Conservation (phyloP, 2,329 filamentous ascomycete species). For the Cordyceps cateniannulata region DNA sequence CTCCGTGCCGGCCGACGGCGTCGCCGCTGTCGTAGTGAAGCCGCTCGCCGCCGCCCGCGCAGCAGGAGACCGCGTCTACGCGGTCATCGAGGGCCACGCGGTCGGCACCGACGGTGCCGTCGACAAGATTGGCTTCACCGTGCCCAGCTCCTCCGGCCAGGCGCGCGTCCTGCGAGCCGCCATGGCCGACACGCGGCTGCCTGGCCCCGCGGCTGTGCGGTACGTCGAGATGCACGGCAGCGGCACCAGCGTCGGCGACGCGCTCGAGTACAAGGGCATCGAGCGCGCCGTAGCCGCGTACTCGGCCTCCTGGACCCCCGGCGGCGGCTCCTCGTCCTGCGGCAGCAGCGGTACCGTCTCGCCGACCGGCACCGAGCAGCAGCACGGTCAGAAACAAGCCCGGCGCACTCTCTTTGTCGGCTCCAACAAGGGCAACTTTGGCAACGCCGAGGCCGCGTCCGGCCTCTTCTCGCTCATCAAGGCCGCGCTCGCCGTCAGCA, state of each 20-base stretch:
- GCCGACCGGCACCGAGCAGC: neutral
- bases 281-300: slow-evolving; percentile 9
- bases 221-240: slow-evolving; percentile 16
- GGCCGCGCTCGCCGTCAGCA: neutral
- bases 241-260: slow-evolving; percentile 15
- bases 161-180: slow-evolving; percentile 14
- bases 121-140: slow-evolving; percentile 19
- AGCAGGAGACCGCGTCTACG: slow-evolving; percentile 19
- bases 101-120: slow-evolving; percentile 19
- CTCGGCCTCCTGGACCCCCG: neutral
- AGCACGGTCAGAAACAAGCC: neutral
- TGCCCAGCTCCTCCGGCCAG: slow-evolving; percentile 17
- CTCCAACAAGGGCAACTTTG: slow-evolving; percentile 14
- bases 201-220: neutral
- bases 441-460: slow-evolving; percentile 14
- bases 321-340: neutral
- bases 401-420: slow-evolving; percentile 6
- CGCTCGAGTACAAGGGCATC: slow-evolving; percentile 13
- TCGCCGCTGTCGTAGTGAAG: slow-evolving; percentile 27
- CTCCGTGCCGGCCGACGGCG: slow-evolving; percentile 25
- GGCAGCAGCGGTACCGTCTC: neutral
- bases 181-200: neutral
- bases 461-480: slow-evolving; percentile 13
- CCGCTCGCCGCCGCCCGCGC: slow-evolving; percentile 22
- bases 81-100: slow-evolving; percentile 18